These are phyloP conservation scores for Sphaerosporella brunnea DNA, from an alignment of 495 filamentous ascomycete genomes.

Conservation along the genomic window DNA sequence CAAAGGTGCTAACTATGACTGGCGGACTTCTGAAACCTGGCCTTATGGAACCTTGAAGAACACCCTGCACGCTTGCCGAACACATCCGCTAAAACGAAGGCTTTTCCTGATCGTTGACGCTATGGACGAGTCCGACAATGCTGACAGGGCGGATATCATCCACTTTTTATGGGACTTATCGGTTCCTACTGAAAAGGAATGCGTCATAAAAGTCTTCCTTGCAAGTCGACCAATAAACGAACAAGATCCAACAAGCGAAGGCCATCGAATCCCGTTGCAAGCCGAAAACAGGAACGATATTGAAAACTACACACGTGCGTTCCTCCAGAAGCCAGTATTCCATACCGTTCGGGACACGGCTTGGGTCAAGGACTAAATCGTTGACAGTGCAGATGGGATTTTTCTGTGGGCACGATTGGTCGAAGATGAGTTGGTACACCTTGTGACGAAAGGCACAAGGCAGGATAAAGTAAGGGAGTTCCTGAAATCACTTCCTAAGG, in stretches of 20 bases:
- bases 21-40: background rate
- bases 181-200: background rate
- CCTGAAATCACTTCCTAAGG: constrained; percentile 3
- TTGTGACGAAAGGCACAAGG: background rate
- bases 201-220: background rate
- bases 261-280: background rate
- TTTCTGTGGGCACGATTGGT: constrained; percentile 20
- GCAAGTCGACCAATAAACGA: constrained; percentile 4
- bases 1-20: background rate
- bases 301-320: background rate
- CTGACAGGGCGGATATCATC: background rate
- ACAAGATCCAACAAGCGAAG: background rate
- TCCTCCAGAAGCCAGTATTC: background rate
- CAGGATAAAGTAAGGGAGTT: background rate
- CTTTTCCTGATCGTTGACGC: constrained; percentile 4
- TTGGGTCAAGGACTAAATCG: background rate
- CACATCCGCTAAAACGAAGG: background rate
- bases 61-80: background rate
- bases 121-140: background rate
- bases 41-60: background rate
- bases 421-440: constrained; percentile 8
- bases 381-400: constrained; percentile 11
- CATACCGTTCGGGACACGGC: background rate
- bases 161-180: background rate
- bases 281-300: background rate